These are phyloP conservation scores for Paxillus ammoniavirescens DNA, from an alignment of 768 basidiomycete genomes.

Conservation along the genomic window DNA sequence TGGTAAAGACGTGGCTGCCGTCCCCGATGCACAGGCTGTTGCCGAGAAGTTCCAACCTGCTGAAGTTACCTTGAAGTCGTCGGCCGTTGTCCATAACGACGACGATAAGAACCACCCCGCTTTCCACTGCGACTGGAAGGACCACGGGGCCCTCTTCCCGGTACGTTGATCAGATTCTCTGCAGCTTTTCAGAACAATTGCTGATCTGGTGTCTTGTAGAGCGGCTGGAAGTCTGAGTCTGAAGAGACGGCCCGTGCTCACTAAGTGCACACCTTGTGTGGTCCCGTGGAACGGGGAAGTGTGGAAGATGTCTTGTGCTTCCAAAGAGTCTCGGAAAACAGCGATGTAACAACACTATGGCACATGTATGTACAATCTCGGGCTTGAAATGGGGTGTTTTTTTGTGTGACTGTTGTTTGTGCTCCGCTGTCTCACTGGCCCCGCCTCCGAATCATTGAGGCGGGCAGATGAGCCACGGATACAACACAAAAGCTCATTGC, in stretches of 20 bases:
- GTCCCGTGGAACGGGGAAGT: background rate
- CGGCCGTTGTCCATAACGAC: constrained; percentile 19
- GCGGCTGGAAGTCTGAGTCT: constrained; percentile 3
- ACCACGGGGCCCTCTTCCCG: constrained; percentile 16
- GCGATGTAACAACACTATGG: background rate
- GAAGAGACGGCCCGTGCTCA: background rate
- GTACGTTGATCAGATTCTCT: constrained; percentile 9
- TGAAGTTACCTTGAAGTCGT: constrained; percentile 19
- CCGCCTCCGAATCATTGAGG: too few relatives aligned
- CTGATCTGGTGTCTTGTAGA: background rate
- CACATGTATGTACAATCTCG: background rate
- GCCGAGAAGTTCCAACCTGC: constrained; percentile 14
- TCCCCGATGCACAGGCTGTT: constrained; percentile 1
- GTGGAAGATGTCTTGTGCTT: background rate
- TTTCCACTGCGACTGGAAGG: constrained; percentile 22
- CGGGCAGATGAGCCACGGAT: too few relatives aligned
- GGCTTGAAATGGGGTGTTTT: too few relatives aligned
- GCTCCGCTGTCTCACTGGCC: too few relatives aligned
- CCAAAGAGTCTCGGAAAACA: too few relatives aligned
- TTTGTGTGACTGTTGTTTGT: too few relatives aligned
- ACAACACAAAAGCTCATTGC: too few relatives aligned
- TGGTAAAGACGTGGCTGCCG: background rate
- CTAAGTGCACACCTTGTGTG: background rate
- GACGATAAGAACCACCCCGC: constrained; percentile 15
- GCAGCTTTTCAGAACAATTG: background rate